Conservation (phyloP, 2,329 filamentous ascomycete genomes). For the Fusarium chuoi region DNA sequence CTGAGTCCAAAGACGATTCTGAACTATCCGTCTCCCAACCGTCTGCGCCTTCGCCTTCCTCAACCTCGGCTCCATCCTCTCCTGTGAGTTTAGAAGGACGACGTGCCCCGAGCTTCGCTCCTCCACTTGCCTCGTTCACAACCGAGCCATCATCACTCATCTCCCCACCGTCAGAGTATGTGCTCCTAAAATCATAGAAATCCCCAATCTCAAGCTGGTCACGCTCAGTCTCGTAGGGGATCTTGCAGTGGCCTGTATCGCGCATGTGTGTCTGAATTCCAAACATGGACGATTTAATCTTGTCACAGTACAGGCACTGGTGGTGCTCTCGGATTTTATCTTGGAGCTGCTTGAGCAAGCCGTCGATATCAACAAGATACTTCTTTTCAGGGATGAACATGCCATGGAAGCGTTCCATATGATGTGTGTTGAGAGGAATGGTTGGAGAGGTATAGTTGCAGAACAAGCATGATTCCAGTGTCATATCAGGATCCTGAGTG, state of each 20-base stretch:
- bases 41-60: conserved; percentile 72
- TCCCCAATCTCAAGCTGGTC: conserved; percentile 95
- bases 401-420: conserved; percentile 94
- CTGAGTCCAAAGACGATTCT: conserved; percentile 87
- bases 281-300: conserved; percentile 78
- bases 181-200: conserved; percentile 96
- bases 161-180: conserved; percentile 85
- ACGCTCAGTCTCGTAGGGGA: conserved; percentile 87
- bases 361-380: conserved; percentile 84
- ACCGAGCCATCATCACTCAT: conserved; percentile 64
- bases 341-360: conserved; percentile 81
- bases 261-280: conserved; percentile 97
- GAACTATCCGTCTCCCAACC: conserved; percentile 97
- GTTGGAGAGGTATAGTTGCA: conserved; percentile 88
- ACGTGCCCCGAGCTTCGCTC: conserved; percentile 76
- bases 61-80: conserved; percentile 59
- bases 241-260: conserved; percentile 96
- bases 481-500: conserved; percentile 51
- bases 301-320: conserved; percentile 90
- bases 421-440: conserved; percentile 78
- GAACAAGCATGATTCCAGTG: conserved; percentile 79
- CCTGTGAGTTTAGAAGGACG: conserved; percentile 64
- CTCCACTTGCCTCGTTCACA: conserved; percentile 59
- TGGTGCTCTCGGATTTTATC: conserved; percentile 82
- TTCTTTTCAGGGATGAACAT: conserved; percentile 94